Conservation (phyloP, 2,329 filamentous ascomycete species). For the Hymenoscyphus occultus region DNA sequence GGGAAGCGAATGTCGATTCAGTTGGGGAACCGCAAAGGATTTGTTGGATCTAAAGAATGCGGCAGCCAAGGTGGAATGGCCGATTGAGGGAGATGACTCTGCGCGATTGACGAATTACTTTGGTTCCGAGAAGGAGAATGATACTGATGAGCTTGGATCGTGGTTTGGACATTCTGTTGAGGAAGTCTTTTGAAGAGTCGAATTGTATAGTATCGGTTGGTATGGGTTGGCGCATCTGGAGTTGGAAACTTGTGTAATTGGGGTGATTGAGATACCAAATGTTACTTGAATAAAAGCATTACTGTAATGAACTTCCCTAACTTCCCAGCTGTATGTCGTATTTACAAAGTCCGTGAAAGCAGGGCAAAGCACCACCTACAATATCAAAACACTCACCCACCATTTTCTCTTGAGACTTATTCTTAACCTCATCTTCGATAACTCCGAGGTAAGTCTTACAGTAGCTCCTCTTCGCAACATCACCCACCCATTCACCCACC, state of each 20-base stretch:
- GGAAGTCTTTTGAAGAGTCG: constrained; percentile 31
- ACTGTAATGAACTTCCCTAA: background rate
- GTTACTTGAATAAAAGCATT: background rate
- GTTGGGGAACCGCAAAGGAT: constrained; percentile 93
- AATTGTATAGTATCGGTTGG: background rate
- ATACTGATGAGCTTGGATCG: constrained; percentile 60
- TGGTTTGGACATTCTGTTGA: constrained; percentile 67
- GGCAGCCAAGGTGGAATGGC: constrained; percentile 79
- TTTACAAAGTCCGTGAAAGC: too few relatives aligned
- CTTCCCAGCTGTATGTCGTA: background rate
- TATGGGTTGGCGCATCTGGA: background rate
- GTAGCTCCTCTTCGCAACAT: too few relatives aligned
- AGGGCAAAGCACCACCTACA: too few relatives aligned
- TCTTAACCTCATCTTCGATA: too few relatives aligned
- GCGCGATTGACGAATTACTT: constrained; percentile 78
- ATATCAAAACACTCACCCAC: too few relatives aligned
- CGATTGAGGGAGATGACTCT: constrained; percentile 64
- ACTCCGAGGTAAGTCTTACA: too few relatives aligned
- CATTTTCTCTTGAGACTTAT: too few relatives aligned
- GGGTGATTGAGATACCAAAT: background rate
- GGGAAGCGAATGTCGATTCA: constrained; percentile 89
- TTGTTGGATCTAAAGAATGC: constrained; percentile 66
- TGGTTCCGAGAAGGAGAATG: constrained; percentile 34
- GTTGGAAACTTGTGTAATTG: constrained; percentile 2
- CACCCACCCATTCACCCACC: too few relatives aligned